phyloP scores from a whole-genome alignment of 495 filamentous ascomycete species.

The Aspergillus heteromorphus region DNA sequence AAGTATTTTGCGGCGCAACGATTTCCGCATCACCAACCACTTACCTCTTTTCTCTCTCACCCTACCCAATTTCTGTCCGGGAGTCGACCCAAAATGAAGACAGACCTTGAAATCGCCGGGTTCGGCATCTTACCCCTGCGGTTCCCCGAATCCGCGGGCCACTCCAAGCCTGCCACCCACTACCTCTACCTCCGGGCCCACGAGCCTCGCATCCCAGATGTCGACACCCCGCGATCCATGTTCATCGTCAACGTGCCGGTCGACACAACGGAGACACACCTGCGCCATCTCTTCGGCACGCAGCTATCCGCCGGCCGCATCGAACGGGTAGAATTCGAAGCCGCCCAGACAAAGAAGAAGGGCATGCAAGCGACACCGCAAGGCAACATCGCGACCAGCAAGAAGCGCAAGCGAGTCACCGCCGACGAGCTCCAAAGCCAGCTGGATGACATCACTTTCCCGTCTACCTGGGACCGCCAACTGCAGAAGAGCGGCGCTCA shows the following conservation, averaged over 20 bases:
- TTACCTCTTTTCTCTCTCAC: slow-evolving; percentile 7
- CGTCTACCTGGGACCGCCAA: slow-evolving; percentile 69
- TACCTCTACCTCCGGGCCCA: slow-evolving; percentile 84
- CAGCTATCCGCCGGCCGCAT: slow-evolving; percentile 70
- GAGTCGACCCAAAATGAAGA: slow-evolving; percentile 30
- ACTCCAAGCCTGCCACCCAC: slow-evolving; percentile 58
- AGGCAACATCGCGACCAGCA: slow-evolving; percentile 30
- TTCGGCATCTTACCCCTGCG: slow-evolving; percentile 48
- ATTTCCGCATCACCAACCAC: background rate
- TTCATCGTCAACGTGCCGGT: slow-evolving; percentile 85
- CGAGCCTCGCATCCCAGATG: slow-evolving; percentile 67
- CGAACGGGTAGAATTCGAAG: slow-evolving; percentile 69
- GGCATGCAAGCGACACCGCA: slow-evolving; percentile 14
- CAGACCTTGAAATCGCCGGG: slow-evolving; percentile 40
- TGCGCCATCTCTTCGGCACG: slow-evolving; percentile 66
- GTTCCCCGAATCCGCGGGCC: slow-evolving; percentile 57
- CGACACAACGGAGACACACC: slow-evolving; percentile 71
- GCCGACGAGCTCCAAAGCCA: slow-evolving; percentile 46
- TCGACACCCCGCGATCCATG: slow-evolving; percentile 66
- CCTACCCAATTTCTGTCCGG: background rate
- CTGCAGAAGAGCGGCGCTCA: slow-evolving; percentile 67
- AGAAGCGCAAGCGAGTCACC: slow-evolving; percentile 63
- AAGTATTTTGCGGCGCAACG: slow-evolving; percentile 1
- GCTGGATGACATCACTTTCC: slow-evolving; percentile 49
- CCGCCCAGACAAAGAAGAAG: slow-evolving; percentile 41